Evolutionary conservation across 306 rosid species (phyloP), one percentile per base, ranked within the genome.

Genomic region (Cajanus cajan): DNA sequence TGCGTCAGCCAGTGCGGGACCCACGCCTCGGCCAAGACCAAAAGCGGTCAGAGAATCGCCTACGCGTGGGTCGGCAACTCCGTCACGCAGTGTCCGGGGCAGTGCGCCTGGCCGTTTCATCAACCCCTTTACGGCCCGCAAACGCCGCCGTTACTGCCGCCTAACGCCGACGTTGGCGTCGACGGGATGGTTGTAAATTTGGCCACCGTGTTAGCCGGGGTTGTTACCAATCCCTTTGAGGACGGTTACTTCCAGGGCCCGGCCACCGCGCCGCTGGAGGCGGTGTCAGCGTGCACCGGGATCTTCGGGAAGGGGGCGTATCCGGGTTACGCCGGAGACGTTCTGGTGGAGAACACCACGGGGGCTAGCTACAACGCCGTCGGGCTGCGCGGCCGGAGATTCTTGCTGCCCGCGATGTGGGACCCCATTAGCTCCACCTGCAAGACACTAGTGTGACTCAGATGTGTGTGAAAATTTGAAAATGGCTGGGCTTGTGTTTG

Each of bases 101-200:
- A 83, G 34, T 93, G 98, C 63, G 94, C 98, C 0, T 93, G 97
- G 97, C 98, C 98, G 0, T 93, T 93, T 24, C 95, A 93, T 80
- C 89, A 83, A 82, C 98, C 98, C 44, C 78, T 90, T 6, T 93
- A 87, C 84, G 98, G 98, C 58, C 98, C 97, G 0, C 98, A 91
- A 51, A 83, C 95, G 0, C 91, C 91, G 28, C 94, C 98, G 1
- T 15, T 93, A 5, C n/a, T n/a, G n/a, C n/a, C n/a, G 3, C 69
- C 69, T 0, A 63, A 36, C 69, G 69, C 3, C 24, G 69, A 63
- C 28, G 45, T 63, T 2, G 69, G 69, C 1, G 8, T 63, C 0
- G 69, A 63, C 47, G 69, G 69, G 51, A 78, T 78, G 71, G 77
- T 78, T 19, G 44, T 78, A 13, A 78, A 51, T 13, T 14, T 78